phyloP scores from a whole-genome alignment of 768 basidiomycete genomes.

The Daedaleopsis nitida region DNA sequence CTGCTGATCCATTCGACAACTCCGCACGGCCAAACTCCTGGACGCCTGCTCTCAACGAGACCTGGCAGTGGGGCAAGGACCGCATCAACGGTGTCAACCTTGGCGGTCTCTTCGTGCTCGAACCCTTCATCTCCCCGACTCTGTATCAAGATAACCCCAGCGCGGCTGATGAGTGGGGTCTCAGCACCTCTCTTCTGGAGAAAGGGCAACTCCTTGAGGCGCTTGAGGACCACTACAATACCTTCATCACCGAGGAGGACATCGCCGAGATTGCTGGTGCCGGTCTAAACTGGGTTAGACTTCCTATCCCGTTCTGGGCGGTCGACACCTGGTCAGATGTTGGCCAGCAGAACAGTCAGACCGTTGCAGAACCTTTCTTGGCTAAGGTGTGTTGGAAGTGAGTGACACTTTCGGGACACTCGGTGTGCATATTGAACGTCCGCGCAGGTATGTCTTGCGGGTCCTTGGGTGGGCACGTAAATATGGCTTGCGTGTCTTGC shows the following conservation, averaged over 20 bases:
- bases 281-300: slow-evolving; percentile 81
- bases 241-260: slow-evolving; percentile 60
- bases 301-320: slow-evolving; percentile 87
- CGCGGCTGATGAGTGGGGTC: slow-evolving; percentile 66
- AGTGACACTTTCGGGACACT: background rate
- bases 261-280: slow-evolving; percentile 44
- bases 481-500: slow-evolving; percentile 79
- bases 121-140: slow-evolving; percentile 75
- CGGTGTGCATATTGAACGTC: background rate
- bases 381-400: slow-evolving; percentile 75
- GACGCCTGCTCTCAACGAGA: slow-evolving; percentile 76
- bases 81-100: slow-evolving; percentile 69
- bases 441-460: slow-evolving; percentile 65
- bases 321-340: slow-evolving; percentile 67
- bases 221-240: slow-evolving; percentile 71
- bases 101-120: slow-evolving; percentile 74
- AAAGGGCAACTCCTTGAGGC: slow-evolving; percentile 45
- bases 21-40: slow-evolving; percentile 75
- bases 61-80: slow-evolving; percentile 70
- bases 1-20: slow-evolving; percentile 74
- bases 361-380: slow-evolving; percentile 67
- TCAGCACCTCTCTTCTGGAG: slow-evolving; percentile 62
- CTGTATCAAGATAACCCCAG: slow-evolving; percentile 55
- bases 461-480: slow-evolving; percentile 84
- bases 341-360: slow-evolving; percentile 19